Percentiles rank a stretch among this genome's conserved stretches.
These are phyloP conservation scores for Lipomyces oligophaga DNA, from an alignment of 805 yeast genomes.

Conservation along the genomic window DNA sequence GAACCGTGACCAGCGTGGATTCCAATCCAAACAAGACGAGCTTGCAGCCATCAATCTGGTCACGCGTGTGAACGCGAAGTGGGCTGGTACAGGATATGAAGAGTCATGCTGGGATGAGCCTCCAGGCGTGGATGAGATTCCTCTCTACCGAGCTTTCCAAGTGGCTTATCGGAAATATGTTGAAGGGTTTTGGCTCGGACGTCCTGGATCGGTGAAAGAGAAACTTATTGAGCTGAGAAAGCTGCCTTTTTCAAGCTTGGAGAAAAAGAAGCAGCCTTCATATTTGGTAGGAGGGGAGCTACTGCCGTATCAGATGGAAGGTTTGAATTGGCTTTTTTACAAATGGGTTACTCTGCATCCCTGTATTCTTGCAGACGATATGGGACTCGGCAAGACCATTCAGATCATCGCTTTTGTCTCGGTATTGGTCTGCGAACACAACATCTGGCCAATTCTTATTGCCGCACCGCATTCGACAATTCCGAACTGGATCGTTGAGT, in stretches of 20 bases:
- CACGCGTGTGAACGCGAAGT: constrained; percentile 15
- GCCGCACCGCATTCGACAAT: constrained; percentile 97
- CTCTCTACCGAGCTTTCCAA: constrained; percentile 11
- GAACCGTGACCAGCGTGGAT: constrained; percentile 7
- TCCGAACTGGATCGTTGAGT: constrained; percentile 92
- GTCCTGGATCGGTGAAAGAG: background rate
- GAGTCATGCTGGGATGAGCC: constrained; percentile 12
- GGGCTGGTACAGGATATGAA: constrained; percentile 19
- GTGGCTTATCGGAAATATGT: constrained; percentile 17
- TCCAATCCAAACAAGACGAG: constrained; percentile 10
- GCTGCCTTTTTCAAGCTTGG: constrained; percentile 12
- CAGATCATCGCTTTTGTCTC: constrained; percentile 92
- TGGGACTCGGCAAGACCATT: constrained; percentile 65
- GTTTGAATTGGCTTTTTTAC: constrained; percentile 28
- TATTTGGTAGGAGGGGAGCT: constrained; percentile 18
- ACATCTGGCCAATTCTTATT: constrained; percentile 72
- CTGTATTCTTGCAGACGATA: constrained; percentile 71
- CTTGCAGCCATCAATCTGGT: constrained; percentile 8
- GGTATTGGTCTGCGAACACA: constrained; percentile 69
- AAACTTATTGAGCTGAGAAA: constrained; percentile 1
- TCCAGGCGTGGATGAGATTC: constrained; percentile 5
- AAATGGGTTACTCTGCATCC: constrained; percentile 22
- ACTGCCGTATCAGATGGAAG: constrained; percentile 27
- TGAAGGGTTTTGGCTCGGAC: constrained; percentile 6
- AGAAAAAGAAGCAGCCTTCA: constrained; percentile 19